Evolutionary conservation across 2,329 filamentous ascomycete genomes (phyloP), one percentile per base, ranked within the genome.

Genomic region (Cytospora mali): DNA sequence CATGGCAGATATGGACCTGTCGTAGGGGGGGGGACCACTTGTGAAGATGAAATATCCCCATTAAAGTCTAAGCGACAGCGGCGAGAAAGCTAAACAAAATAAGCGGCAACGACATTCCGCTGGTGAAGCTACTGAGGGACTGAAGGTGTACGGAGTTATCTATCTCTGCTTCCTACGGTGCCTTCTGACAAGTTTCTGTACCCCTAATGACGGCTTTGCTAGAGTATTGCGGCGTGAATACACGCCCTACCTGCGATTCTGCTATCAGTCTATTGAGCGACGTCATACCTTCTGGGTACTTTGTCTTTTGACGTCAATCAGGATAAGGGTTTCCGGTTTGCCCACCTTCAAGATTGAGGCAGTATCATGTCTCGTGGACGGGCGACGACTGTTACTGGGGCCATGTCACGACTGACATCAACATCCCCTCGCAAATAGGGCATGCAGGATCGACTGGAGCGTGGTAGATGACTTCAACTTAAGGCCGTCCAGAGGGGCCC

Each of bases 1-100:
- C 35, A 76, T 79, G 55, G 76, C 79, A 25, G 76, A 77, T 33
- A 83, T 84, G 79, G 79, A 82, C 58, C 66, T 81, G 66, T 76
- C 73, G n/a, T 60, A 60, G 50, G 49, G 23, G 27, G 49, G 42
- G 14, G 21, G 42, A n/a, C 42, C n/a, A n/a, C 42, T 3, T 46
- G 10, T 46, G 42, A 23, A 46, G n/a, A 23, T 23, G 42, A 10
- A 46, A 46, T 11, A 46, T 46, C n/a, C 21, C 7, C 3, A 46
- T 11, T 10, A 13, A 4, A 46, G 42, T n/a, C 21, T 18, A 13
- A 46, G 42, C 42, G 42, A 23, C n/a, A 46, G 42, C 42, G 18
- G 39, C 39, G n/a, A 46, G 18, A 46, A 46, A 46, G 18, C 39
- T 10, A 9, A 46, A 46, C 21, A n/a, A 21, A n/a, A 7, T n/a